Evolutionary conservation across 257 asterid species (phyloP).

Genomic region (Lavandula angustifolia): DNA sequence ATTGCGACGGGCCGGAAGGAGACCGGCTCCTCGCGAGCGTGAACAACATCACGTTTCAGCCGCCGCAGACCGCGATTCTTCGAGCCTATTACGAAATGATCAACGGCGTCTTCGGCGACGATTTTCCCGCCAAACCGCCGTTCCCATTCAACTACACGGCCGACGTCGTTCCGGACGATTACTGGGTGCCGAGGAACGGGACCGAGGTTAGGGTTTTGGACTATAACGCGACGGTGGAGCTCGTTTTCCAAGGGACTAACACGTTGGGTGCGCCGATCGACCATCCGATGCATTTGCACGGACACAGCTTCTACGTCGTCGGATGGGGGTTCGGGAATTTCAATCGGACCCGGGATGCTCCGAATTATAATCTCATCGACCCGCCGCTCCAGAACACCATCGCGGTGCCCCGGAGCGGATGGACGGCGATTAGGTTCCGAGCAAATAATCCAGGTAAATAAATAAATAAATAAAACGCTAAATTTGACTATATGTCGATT

Average conservation of each 20-base stretch:
- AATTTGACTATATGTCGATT: no score
- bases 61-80: slow-evolving; percentile 49
- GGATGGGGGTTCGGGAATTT: slow-evolving; percentile 48
- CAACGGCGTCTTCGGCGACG: slow-evolving; percentile 39
- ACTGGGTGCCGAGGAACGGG: slow-evolving; percentile 31
- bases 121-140: slow-evolving; percentile 53
- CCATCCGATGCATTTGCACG: slow-evolving; percentile 50
- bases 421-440: slow-evolving; percentile 42
- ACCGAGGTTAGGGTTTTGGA: slow-evolving; percentile 32
- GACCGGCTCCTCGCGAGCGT: slow-evolving; percentile 51
- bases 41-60: slow-evolving; percentile 51
- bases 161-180: neutral
- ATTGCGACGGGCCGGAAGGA: slow-evolving; percentile 49
- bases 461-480: no score
- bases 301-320: slow-evolving; percentile 41
- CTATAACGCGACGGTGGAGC: slow-evolving; percentile 35
- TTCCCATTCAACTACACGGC: slow-evolving; percentile 45
- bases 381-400: slow-evolving; percentile 41
- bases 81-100: slow-evolving; percentile 58
- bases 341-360: slow-evolving; percentile 29
- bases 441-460: slow-evolving; percentile 45
- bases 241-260: slow-evolving; percentile 44
- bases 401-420: slow-evolving; percentile 40
- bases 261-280: slow-evolving; percentile 6
- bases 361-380: slow-evolving; percentile 42